Evolutionary conservation across 164 flowering plant genomes (phyloP).

Genomic region (Nelumbo lutea): DNA sequence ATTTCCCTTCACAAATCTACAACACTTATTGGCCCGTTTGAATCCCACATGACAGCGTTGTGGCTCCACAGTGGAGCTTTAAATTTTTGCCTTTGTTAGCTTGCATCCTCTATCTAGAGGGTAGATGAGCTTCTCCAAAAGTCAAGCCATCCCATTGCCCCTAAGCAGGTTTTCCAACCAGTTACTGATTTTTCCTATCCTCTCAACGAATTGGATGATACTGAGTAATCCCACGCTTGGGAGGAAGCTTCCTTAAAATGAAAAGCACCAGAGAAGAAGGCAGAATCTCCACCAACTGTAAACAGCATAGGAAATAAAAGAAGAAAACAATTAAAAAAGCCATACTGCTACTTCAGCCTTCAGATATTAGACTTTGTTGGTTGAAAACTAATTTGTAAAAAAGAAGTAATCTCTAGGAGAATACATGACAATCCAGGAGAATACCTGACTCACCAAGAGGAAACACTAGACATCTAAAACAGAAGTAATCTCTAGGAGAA

Average conservation of each 20-base stretch:
- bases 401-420: too few species aligned
- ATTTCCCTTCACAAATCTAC: not conserved
- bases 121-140: conserved; percentile 7
- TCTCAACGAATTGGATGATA: conserved; percentile 80
- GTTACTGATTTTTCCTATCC: not conserved
- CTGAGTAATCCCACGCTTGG: conserved; percentile 78
- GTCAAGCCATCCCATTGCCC: not conserved
- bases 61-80: not conserved
- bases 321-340: not conserved
- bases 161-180: not conserved
- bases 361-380: not conserved
- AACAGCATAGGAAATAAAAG: not conserved
- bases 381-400: not conserved
- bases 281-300: conserved; percentile 80
- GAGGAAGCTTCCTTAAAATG: conserved; percentile 91
- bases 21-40: not conserved
- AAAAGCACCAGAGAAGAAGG: conserved; percentile 85
- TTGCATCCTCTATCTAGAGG: not conserved
- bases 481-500: too few species aligned
- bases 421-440: too few species aligned
- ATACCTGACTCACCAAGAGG: too few species aligned
- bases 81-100: too few species aligned
- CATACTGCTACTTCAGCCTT: not conserved
- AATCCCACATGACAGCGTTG: not conserved
- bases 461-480: too few species aligned